Evolutionary conservation across 345 rosid genomes (phyloP), one percentile per base, ranked within the genome.

Genomic region (Draba incana): DNA sequence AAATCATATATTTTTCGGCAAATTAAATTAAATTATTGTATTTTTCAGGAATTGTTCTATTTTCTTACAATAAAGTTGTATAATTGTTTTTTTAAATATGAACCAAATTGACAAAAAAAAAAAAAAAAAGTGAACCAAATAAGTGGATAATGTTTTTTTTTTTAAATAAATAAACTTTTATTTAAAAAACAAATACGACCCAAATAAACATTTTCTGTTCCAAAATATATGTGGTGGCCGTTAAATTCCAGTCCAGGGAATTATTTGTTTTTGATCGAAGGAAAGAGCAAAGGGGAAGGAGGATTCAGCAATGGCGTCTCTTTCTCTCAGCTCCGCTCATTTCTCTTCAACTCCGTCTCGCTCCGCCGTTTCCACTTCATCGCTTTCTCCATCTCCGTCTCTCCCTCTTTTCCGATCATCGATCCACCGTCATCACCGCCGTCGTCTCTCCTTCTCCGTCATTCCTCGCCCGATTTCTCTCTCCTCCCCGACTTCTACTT

Each of bases 311-410:
- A 74, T 74, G 78, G 78, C 78, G 71, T 67, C 78, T 60, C 78
- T 67, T 35, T 35, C 68, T 44, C 68, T 51, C 8, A 52, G 27
- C 51, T 74, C 80, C 39, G 59, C 81, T 47, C 71, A 58, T 63
- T 74, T 58, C 49, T 74, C 70, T 50, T 60, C 71, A 43, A 72
- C 55, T 50, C 57, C 66, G 27, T 44, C 63, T 59, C 78, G 31
- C 42, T 77, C 64, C 75, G 42, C 56, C 24, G 56, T 49, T 41
- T 61, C 70, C 25, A 67, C 65, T 78, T 53, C 73, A 52, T 74
- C 65, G 43, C 65, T 74, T 27, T 62, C 79, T 60, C 75, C 79
- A 2, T 67, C 84, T 57, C 74, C 78, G 57, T 69, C 25, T 77
- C 78, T 50, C 49, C 60, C 31, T 75, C 85, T 37, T 37, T 62